phyloP scores from a whole-genome alignment of 352 stramenopile genomes.

The Globisporangium yorkense region DNA sequence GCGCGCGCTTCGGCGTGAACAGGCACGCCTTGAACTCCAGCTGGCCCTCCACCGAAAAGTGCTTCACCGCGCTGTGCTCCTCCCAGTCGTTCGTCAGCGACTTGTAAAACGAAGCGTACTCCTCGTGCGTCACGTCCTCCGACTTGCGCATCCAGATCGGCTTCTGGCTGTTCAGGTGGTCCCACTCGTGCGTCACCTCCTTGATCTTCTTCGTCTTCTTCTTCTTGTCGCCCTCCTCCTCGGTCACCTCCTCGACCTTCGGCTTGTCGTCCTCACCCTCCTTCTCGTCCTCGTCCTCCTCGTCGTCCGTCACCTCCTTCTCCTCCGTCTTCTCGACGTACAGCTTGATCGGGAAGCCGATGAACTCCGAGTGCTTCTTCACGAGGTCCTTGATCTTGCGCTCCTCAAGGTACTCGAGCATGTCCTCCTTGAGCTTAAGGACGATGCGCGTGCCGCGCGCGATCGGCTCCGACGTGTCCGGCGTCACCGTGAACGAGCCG shows the following conservation, averaged over 20 bases:
- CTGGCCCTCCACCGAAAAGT: slow-evolving; percentile 99
- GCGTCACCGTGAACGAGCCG: slow-evolving; percentile 96
- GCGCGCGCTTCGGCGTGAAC: slow-evolving; percentile 97
- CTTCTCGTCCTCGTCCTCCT: slow-evolving; percentile 96
- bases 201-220: slow-evolving; percentile 98
- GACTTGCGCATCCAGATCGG: slow-evolving; percentile 99
- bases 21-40: slow-evolving; percentile 99
- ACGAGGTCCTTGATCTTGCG: slow-evolving; percentile 98
- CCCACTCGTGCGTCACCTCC: slow-evolving; percentile 98
- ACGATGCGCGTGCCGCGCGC: slow-evolving; percentile 94
- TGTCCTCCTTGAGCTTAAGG: slow-evolving; percentile 98
- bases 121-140: slow-evolving; percentile 98
- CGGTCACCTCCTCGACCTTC: slow-evolving; percentile 96
- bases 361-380: slow-evolving; percentile 99
- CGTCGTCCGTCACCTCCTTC: slow-evolving; percentile 99
- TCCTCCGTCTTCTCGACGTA: slow-evolving; percentile 99
- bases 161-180: slow-evolving; percentile 99
- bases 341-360: slow-evolving; percentile 99
- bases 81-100: slow-evolving; percentile 99
- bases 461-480: slow-evolving; percentile 86
- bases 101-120: slow-evolving; percentile 99
- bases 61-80: slow-evolving; percentile 96
- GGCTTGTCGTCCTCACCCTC: slow-evolving; percentile 95
- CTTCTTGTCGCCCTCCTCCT: slow-evolving; percentile 97
- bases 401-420: slow-evolving; percentile 99